A percentile compares a stretch with the other conserved stretches of the same genome.
Evolutionary conservation across 2,329 filamentous ascomycete species (phyloP).

Genomic region (Aspergillus tamarii): DNA sequence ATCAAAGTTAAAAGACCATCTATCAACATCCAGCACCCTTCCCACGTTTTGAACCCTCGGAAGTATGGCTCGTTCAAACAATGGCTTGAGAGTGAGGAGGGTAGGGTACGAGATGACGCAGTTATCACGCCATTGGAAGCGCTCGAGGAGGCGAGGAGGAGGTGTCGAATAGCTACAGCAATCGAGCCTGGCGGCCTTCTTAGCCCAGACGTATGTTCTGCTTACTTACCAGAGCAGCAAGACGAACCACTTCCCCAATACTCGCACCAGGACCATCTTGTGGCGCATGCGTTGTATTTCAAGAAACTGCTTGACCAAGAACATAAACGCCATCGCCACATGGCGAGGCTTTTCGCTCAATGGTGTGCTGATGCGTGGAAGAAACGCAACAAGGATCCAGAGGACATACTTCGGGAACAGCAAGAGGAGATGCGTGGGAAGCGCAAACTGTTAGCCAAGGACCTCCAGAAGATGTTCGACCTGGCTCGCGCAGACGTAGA

Average conservation of each 20-base stretch:
- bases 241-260: conserved; percentile 79
- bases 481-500: conserved; percentile 62
- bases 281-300: conserved; percentile 78
- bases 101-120: conserved; percentile 48
- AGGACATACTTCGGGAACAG: conserved; percentile 81
- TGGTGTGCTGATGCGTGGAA: conserved; percentile 48
- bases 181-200: conserved; percentile 75
- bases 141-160: conserved; percentile 68
- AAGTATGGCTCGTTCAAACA: conserved; percentile 61
- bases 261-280: conserved; percentile 83
- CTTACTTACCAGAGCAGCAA: conserved; percentile 72
- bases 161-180: conserved; percentile 72
- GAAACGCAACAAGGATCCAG: conserved; percentile 52
- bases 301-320: conserved; percentile 79
- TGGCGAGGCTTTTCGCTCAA: conserved; percentile 75
- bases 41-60: conserved; percentile 50
- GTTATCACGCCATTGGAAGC: conserved; percentile 63
- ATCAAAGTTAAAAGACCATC: conserved; percentile 57
- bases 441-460: conserved; percentile 72
- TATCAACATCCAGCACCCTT: conserved; percentile 55
- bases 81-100: conserved; percentile 63
- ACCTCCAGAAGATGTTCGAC: conserved; percentile 65
- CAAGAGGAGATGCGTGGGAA: conserved; percentile 66
- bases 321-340: conserved; percentile 73
- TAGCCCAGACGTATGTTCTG: conserved; percentile 68